phyloP scores from a whole-genome alignment of 164 flowering plant genomes.

The grape (Vitis vinifera) region DNA sequence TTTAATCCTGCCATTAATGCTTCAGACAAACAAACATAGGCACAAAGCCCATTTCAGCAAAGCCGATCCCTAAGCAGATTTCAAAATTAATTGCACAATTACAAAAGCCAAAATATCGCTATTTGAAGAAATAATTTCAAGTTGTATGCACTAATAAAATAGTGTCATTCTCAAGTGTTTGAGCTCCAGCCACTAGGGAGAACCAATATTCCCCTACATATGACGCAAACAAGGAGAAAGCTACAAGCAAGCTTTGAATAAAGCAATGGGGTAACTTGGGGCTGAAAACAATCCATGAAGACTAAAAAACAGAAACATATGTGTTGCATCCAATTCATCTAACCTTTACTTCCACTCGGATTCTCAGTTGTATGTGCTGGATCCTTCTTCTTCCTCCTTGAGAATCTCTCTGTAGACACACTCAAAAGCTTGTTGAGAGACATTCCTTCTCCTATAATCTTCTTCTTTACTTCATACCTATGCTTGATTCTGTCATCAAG shows the following conservation, averaged over 20 bases:
- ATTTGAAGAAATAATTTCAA: neutral
- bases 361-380: neutral
- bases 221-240: too few species aligned
- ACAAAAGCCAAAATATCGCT: neutral
- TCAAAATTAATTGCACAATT: too few species aligned
- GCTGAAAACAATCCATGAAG: too few species aligned
- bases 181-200: too few species aligned
- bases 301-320: neutral
- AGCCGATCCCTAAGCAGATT: neutral
- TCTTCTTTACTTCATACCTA: conserved; percentile 63
- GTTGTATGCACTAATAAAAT: neutral
- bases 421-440: conserved; percentile 70
- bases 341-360: neutral
- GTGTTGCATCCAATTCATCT: neutral
- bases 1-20: too few species aligned
- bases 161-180: too few species aligned
- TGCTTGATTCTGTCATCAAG: conserved; percentile 75
- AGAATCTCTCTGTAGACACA: conserved; percentile 54
- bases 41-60: too few species aligned
- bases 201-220: too few species aligned
- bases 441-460: conserved; percentile 52
- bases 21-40: too few species aligned
- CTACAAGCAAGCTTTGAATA: too few species aligned
- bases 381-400: conserved; percentile 20
- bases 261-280: too few species aligned